Base-by-base conservation (phyloP, 208 protist genomes). In the Kentomonas sorsogonicus region DNA sequence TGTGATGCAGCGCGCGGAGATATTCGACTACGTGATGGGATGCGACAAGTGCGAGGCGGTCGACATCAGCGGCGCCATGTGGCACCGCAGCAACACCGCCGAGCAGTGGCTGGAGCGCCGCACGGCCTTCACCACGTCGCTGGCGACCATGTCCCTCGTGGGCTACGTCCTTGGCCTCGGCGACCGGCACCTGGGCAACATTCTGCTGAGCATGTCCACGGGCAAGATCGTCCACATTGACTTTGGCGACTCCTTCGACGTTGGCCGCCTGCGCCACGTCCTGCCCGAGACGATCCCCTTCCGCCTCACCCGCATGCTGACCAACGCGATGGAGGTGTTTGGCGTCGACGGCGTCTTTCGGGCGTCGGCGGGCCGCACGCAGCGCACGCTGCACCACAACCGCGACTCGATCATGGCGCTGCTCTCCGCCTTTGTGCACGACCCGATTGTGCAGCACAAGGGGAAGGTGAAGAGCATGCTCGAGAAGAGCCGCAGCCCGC, bases 171-270 rank as follows among this genome's bases (percentile, higher is more conserved):
- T 96, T 23, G 77, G 96, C 20, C 86, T 99, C 16, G 98, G 99
- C 34, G 99, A 99, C 76, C 87, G 99, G 6, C 99, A 99, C 69
- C 97, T 99, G 9, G 94, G 83, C 47, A 99, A 99, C 81, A 92
- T 99, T 13, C 98, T 99, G 78, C 85, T 99, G 13, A 93, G 98
- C 58, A 95, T 98, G 64, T 79, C 86, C 23, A 98, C 96, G 5
- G 98, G 98, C 40, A 97, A 99, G 63, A 89, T 99, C 63, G 81
- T 99, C 23, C 99, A 99, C 83, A 99, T 99, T 72, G 99, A 99
- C 84, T 99, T 99, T 84, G 99, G 98, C 36, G 99, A 99, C 77
- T 99, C 98, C 75, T 99, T 99, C 70, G 99, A 99, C 69, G 97
- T 99, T 0, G 98, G 98, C 2, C 97, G 99, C 67, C 68, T 97